These are phyloP conservation scores for Rhynchospora tenuis DNA, from an alignment of 176 grass and related monocot genomes.

Conservation along the genomic window DNA sequence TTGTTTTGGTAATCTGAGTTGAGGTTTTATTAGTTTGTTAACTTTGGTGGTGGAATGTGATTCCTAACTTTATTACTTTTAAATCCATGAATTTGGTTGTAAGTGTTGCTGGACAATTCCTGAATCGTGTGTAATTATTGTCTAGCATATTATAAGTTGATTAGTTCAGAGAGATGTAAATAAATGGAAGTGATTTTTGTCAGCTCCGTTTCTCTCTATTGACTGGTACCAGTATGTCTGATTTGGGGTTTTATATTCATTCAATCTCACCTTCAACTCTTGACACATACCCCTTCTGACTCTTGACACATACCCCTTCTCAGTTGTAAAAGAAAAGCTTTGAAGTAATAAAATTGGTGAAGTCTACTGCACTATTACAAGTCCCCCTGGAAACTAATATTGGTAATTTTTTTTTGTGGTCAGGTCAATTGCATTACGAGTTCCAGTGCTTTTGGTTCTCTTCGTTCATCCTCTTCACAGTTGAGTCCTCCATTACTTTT, in stretches of 20 bases:
- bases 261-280: neutral
- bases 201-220: neutral
- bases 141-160: neutral
- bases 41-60: neutral
- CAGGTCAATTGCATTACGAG: slow-evolving; percentile 28
- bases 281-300: neutral
- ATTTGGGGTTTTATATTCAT: neutral
- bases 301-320: no score
- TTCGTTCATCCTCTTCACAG: slow-evolving; percentile 30
- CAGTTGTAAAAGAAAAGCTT: neutral
- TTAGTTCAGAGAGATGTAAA: neutral
- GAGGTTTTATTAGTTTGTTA: neutral
- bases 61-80: neutral
- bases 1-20: neutral
- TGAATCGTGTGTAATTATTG: neutral
- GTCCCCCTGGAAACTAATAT: neutral
- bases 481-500: slow-evolving; percentile 20
- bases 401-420: slow-evolving; percentile 8
- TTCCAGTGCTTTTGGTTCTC: slow-evolving; percentile 31
- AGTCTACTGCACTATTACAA: neutral
- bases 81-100: neutral
- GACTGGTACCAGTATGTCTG: neutral
- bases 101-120: neutral
- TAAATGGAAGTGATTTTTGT: neutral
- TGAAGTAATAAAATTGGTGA: neutral